These are phyloP conservation scores for Cladosporium sp. DNA, from an alignment of 2,329 filamentous ascomycete species.

Conservation along the genomic window DNA sequence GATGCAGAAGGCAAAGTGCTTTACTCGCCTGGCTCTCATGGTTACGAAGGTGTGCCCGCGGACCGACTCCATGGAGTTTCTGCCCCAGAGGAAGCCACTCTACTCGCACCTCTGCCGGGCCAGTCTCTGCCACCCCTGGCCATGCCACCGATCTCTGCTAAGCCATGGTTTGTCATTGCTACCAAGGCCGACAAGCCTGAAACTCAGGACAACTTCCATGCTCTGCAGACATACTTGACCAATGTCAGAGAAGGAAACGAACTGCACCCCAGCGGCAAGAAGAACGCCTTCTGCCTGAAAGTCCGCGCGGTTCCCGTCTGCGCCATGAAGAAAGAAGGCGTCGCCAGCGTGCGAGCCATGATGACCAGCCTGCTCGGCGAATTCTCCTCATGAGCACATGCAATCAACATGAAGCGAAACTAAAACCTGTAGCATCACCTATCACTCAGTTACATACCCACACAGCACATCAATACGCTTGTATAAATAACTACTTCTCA, in stretches of 20 bases:
- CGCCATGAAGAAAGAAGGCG: slow-evolving; percentile 83
- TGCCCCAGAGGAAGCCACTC: slow-evolving; percentile 27
- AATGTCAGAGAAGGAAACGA: slow-evolving; percentile 63
- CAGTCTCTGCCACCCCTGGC: slow-evolving; percentile 49
- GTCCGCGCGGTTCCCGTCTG: slow-evolving; percentile 78
- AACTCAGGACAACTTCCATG: slow-evolving; percentile 75
- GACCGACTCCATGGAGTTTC: slow-evolving; percentile 20
- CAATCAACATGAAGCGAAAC: background rate
- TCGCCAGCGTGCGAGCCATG: slow-evolving; percentile 72
- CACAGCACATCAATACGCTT: background rate
- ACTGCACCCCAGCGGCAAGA: slow-evolving; percentile 71
- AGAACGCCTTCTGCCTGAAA: slow-evolving; percentile 61
- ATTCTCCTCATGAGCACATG: slow-evolving; percentile 7
- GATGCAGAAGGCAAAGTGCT: slow-evolving; percentile 45
- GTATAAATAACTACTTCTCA: slow-evolving; percentile 7
- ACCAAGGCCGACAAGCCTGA: slow-evolving; percentile 85
- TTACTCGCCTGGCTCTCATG: slow-evolving; percentile 44
- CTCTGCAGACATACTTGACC: slow-evolving; percentile 70
- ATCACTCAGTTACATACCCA: background rate
- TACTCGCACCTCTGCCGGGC: slow-evolving; percentile 31
- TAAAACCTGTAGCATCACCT: background rate
- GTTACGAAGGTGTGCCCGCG: background rate
- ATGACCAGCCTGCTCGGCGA: slow-evolving; percentile 65
- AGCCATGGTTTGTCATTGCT: slow-evolving; percentile 95
- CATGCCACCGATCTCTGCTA: slow-evolving; percentile 77